A percentile compares a stretch with the other conserved stretches of the same genome.
Conservation (phyloP, 1,284 basidiomycete species). For the Irpex rosettiformis region DNA sequence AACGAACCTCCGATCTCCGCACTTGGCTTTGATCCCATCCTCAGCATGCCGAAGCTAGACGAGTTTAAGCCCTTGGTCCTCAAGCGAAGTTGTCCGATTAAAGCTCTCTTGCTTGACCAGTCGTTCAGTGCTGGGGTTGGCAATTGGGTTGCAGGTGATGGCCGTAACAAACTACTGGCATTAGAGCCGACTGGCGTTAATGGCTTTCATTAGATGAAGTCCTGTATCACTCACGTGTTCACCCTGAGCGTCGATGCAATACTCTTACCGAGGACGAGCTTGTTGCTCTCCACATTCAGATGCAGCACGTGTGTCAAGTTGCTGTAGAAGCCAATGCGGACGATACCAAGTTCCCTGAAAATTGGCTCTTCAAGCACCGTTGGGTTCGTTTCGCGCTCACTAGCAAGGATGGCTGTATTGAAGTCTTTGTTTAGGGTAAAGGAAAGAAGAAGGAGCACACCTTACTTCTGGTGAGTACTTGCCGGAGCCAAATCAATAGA, state of each 20-base stretch:
- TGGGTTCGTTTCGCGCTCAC: constrained; percentile 45
- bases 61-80: constrained; percentile 50
- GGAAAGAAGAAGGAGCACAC: constrained; percentile 63
- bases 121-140: constrained; percentile 80
- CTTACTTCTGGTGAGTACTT: constrained; percentile 47
- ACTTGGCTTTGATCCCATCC: constrained; percentile 78
- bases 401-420: constrained; percentile 3
- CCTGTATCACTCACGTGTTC: constrained; percentile 73
- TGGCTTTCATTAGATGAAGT: constrained; percentile 59
- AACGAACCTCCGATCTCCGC: constrained; percentile 66
- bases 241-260: constrained; percentile 72
- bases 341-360: constrained; percentile 61
- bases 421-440: constrained; percentile 50
- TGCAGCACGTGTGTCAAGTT: constrained; percentile 53
- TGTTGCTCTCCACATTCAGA: constrained; percentile 52
- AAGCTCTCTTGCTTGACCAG: constrained; percentile 79
- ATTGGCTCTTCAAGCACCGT: constrained; percentile 72
- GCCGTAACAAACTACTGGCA: no score
- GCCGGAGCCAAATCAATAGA: not conserved
- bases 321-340: constrained; percentile 78
- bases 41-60: constrained; percentile 64
- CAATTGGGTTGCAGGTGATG: constrained; percentile 77
- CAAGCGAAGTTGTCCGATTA: constrained; percentile 70
- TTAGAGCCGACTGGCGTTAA: not conserved
- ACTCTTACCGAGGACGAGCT: constrained; percentile 52